Evolutionary conservation across 257 asterid species (phyloP).

Genomic region (Przewalskia tangutica): DNA sequence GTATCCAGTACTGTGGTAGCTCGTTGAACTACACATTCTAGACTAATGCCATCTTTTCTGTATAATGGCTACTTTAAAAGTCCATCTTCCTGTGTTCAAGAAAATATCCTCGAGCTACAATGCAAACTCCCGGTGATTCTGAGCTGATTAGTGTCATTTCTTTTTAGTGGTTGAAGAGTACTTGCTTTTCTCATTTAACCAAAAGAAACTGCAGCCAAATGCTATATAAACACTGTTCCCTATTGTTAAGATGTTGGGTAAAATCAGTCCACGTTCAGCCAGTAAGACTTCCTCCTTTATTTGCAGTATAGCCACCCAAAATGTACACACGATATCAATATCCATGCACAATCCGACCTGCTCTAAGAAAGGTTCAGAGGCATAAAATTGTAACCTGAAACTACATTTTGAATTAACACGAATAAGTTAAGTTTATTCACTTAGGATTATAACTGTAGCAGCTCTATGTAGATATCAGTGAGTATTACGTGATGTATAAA

Average conservation of each 20-base stretch:
- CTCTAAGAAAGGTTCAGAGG: not conserved
- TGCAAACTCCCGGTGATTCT: too few species aligned
- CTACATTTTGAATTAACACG: not conserved
- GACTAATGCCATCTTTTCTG: too few species aligned
- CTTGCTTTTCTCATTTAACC: too few species aligned
- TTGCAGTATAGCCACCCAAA: not conserved
- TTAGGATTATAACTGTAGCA: not conserved
- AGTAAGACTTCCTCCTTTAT: not conserved
- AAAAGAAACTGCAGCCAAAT: too few species aligned
- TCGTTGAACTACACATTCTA: too few species aligned
- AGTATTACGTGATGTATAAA: not conserved
- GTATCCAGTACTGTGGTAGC: too few species aligned
- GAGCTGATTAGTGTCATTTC: too few species aligned
- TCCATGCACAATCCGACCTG: not conserved
- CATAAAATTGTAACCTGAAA: not conserved
- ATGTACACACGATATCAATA: too few species aligned
- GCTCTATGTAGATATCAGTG: not conserved
- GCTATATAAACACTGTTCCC: not conserved
- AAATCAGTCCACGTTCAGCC: not conserved
- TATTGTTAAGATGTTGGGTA: not conserved
- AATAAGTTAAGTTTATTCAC: not conserved
- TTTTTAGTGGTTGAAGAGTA: too few species aligned
- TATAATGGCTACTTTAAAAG: too few species aligned
- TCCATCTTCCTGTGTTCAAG: too few species aligned
- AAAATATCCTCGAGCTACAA: too few species aligned